Percentiles rank a stretch among this genome's conserved stretches.
Conservation (phyloP, 805 yeast species). For the Starmerella vitae region DNA sequence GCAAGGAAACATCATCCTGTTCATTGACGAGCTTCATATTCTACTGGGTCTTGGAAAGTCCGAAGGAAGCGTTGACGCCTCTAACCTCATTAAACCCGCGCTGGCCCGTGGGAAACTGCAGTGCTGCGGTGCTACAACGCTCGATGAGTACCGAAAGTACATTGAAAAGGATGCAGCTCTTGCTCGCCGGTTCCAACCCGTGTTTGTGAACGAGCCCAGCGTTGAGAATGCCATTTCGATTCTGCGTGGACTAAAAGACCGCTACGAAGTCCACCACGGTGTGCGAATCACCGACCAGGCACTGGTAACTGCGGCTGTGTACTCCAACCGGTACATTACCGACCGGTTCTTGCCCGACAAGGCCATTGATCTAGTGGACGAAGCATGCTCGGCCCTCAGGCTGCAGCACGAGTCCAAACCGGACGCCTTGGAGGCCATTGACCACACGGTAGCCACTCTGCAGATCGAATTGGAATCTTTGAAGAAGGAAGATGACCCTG, state of each 20-base stretch:
- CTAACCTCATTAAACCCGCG: constrained; percentile 84
- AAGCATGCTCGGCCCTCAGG: constrained; percentile 89
- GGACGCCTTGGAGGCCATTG: constrained; percentile 79
- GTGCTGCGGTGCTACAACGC: constrained; percentile 92
- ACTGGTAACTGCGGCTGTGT: constrained; percentile 80
- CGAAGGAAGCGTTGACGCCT: constrained; percentile 93
- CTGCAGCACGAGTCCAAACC: constrained; percentile 96
- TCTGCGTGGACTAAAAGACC: constrained; percentile 82
- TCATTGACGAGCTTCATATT: constrained; percentile 97
- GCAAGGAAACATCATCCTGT: constrained; percentile 69
- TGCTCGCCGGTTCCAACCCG: constrained; percentile 88
- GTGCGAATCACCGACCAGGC: constrained; percentile 89
- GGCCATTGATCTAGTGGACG: constrained; percentile 93
- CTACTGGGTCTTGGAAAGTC: constrained; percentile 97
- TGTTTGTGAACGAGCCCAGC: constrained; percentile 70
- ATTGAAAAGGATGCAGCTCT: constrained; percentile 94
- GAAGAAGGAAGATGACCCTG: constrained; percentile 78
- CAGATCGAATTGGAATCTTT: constrained; percentile 90
- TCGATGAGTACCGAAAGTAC: constrained; percentile 82
- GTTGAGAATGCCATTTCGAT: constrained; percentile 87
- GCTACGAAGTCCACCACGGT: constrained; percentile 95
- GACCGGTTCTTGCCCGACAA: constrained; percentile 90
- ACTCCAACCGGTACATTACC: constrained; percentile 79
- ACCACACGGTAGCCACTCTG: constrained; percentile 80
- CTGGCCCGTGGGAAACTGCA: constrained; percentile 84